Evolutionary conservation across 768 basidiomycete species (phyloP).

Genomic region (Paxillus involutus): DNA sequence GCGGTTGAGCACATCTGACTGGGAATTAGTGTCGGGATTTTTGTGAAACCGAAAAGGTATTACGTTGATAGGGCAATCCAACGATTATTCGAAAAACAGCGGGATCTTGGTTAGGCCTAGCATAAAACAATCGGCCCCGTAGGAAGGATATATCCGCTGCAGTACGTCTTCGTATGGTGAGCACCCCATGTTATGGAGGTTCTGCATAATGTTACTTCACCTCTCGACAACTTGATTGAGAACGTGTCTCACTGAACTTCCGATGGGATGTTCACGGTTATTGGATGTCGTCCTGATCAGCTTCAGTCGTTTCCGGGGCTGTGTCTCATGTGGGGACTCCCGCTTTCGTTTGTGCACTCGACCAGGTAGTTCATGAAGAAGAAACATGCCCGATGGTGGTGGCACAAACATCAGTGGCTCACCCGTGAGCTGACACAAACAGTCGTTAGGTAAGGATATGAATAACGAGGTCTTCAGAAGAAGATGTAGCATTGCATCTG

Average conservation of each 20-base stretch:
- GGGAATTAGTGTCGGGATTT: neutral
- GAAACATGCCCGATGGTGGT: slow-evolving; percentile 18
- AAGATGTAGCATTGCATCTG: slow-evolving; percentile 74
- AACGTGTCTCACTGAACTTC: slow-evolving; percentile 3
- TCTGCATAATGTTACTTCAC: slow-evolving; percentile 3
- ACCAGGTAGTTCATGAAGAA: slow-evolving; percentile 5
- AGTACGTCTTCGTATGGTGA: slow-evolving; percentile 34
- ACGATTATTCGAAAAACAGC: slow-evolving; percentile 50
- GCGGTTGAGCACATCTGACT: slow-evolving; percentile 66
- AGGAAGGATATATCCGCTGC: slow-evolving; percentile 52
- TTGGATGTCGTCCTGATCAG: slow-evolving; percentile 2
- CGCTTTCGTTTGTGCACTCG: slow-evolving; percentile 24
- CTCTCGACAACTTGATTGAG: slow-evolving; percentile 17
- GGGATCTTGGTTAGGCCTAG: slow-evolving; percentile 53
- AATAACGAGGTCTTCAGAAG: slow-evolving; percentile 77
- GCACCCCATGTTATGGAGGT: neutral
- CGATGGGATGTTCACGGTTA: slow-evolving; percentile 2
- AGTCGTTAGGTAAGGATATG: slow-evolving; percentile 76
- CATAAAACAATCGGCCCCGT: slow-evolving; percentile 67
- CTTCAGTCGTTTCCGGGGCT: slow-evolving; percentile 29
- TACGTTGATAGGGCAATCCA: slow-evolving; percentile 72
- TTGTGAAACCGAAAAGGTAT: slow-evolving; percentile 16
- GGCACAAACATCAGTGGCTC: slow-evolving; percentile 54
- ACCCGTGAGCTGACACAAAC: slow-evolving; percentile 83
- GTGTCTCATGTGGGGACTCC: slow-evolving; percentile 9